phyloP scores from a whole-genome alignment of 75 land plant species.

The Pinus albicaulis region DNA sequence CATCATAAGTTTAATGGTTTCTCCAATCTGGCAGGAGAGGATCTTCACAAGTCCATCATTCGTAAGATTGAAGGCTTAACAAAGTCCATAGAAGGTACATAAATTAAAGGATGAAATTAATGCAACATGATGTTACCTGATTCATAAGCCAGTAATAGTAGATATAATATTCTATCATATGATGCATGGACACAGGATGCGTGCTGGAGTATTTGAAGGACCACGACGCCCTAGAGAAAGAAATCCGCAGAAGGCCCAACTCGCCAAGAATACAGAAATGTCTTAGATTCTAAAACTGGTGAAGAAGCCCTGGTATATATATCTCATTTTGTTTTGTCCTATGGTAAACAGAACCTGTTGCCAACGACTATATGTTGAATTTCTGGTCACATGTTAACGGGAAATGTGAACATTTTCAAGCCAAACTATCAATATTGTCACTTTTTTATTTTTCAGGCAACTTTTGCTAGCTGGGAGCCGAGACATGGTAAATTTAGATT shows the following conservation, averaged over 20 bases:
- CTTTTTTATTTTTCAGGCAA: slow-evolving; percentile 36
- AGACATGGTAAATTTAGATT: slow-evolving; percentile 64
- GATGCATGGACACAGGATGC: slow-evolving; percentile 10
- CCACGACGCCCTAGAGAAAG: too few relatives aligned
- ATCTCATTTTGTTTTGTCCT: not conserved
- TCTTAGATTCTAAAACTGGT: slow-evolving; percentile 43
- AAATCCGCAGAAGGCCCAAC: not conserved
- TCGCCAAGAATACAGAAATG: slow-evolving; percentile 24
- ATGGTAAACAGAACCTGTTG: too few relatives aligned
- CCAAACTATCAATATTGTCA: not conserved
- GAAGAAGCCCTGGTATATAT: slow-evolving; percentile 51
- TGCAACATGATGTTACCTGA: too few relatives aligned
- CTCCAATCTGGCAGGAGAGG: slow-evolving; percentile 67
- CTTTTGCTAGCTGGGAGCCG: slow-evolving; percentile 78
- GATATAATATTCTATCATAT: too few relatives aligned
- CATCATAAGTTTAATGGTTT: slow-evolving; percentile 34
- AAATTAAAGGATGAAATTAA: too few relatives aligned
- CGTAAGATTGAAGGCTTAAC: slow-evolving; percentile 35
- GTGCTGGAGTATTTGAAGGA: slow-evolving; percentile 31
- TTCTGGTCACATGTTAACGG: too few relatives aligned
- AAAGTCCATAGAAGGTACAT: slow-evolving; percentile 27
- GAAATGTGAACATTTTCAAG: too few relatives aligned
- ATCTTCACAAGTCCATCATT: slow-evolving; percentile 37
- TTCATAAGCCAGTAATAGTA: too few relatives aligned
- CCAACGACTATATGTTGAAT: too few relatives aligned